phyloP scores from a whole-genome alignment of 352 stramenopile genomes.

The Pythium brachiatum region DNA sequence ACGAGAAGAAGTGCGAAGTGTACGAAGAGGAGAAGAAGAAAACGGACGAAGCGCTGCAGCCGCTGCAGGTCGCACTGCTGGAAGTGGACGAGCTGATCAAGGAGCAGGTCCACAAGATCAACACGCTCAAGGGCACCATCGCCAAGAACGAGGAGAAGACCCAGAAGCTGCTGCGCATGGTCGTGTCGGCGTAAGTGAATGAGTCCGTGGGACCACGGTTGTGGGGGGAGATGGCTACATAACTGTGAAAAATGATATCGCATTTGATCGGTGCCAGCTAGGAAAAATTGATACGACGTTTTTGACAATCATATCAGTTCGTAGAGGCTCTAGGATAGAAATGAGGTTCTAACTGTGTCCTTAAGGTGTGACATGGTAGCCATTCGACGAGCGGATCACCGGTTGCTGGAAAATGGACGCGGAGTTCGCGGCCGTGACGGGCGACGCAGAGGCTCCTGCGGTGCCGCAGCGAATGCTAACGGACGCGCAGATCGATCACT shows the following conservation, averaged over 20 bases:
- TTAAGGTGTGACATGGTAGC: background rate
- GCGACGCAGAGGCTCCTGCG: slow-evolving; percentile 18
- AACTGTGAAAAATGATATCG: background rate
- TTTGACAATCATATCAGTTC: background rate
- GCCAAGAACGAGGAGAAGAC: slow-evolving; percentile 93
- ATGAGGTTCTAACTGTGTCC: background rate
- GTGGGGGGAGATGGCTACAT: background rate
- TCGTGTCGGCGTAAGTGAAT: slow-evolving; percentile 85
- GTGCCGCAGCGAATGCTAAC: slow-evolving; percentile 36
- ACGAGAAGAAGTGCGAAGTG: slow-evolving; percentile 68
- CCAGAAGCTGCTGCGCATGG: slow-evolving; percentile 84
- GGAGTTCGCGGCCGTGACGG: background rate
- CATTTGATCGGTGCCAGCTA: too few relatives aligned
- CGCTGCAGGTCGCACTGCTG: slow-evolving; percentile 75
- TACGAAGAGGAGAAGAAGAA: slow-evolving; percentile 85
- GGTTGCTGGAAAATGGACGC: background rate
- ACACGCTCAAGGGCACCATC: slow-evolving; percentile 90
- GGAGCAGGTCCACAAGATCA: slow-evolving; percentile 91
- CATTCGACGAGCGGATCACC: background rate
- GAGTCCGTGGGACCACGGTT: too few relatives aligned
- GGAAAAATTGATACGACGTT: too few relatives aligned
- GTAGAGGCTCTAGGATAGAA: background rate
- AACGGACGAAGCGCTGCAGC: slow-evolving; percentile 80
- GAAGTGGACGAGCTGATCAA: slow-evolving; percentile 91
- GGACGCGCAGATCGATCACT: slow-evolving; percentile 58